These are phyloP conservation scores for Solanum corneliomulleri DNA, from an alignment of 257 asterid species.

Conservation along the genomic window DNA sequence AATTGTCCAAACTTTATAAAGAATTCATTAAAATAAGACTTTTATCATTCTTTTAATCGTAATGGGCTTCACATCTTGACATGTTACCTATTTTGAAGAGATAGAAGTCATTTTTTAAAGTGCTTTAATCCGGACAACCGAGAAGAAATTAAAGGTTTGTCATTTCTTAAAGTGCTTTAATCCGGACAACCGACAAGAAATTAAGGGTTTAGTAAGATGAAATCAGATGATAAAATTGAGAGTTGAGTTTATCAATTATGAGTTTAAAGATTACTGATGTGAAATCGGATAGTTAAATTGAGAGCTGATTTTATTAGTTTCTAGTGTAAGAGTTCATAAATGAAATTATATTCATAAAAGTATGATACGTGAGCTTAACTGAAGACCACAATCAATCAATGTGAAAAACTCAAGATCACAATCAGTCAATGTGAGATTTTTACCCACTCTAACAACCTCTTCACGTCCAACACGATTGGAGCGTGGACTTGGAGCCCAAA, in stretches of 20 bases:
- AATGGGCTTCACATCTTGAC: neutral
- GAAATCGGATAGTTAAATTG: neutral
- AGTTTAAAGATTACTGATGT: neutral
- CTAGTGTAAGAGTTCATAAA: neutral
- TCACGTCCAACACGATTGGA: fast-evolving
- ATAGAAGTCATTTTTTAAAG: neutral
- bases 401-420: too few relatives aligned
- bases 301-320: neutral
- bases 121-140: too few relatives aligned
- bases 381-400: too few relatives aligned
- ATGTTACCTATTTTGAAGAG: neutral
- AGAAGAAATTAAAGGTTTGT: too few relatives aligned
- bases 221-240: neutral
- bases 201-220: neutral
- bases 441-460: too few relatives aligned
- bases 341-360: too few relatives aligned
- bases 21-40: neutral
- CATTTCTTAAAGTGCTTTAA: too few relatives aligned
- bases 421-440: too few relatives aligned
- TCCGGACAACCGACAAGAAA: neutral
- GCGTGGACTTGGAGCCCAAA: too few relatives aligned
- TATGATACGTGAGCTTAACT: too few relatives aligned
- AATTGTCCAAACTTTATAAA: too few relatives aligned
- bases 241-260: neutral
- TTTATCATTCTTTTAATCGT: neutral